Conservation (phyloP, 2,329 filamentous ascomycete species). For the Colletotrichum sp. region DNA sequence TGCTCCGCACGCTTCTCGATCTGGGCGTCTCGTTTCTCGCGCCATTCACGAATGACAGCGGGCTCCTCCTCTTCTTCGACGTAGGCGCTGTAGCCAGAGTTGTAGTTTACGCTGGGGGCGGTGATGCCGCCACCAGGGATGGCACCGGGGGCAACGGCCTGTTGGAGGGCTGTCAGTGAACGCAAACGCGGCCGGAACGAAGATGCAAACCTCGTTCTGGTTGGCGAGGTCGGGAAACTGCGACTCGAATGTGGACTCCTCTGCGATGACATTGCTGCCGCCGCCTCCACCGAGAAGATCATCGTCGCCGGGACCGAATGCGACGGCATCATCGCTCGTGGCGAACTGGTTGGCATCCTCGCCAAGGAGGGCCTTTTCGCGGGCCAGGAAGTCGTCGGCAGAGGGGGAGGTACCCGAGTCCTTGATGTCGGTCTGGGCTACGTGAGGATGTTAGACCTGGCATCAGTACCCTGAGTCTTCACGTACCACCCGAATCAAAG, state of each 20-base stretch:
- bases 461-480: background rate
- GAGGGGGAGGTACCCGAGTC: slow-evolving; percentile 63
- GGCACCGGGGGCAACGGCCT: slow-evolving; percentile 77
- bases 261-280: slow-evolving; percentile 36
- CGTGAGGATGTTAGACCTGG: slow-evolving; percentile 25
- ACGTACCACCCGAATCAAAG: slow-evolving; percentile 68
- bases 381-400: slow-evolving; percentile 84
- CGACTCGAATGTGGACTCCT: slow-evolving; percentile 72
- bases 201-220: slow-evolving; percentile 66
- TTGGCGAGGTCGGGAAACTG: slow-evolving; percentile 83
- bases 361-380: slow-evolving; percentile 88
- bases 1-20: slow-evolving; percentile 85
- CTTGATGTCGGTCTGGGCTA: slow-evolving; percentile 72
- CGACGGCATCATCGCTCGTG: slow-evolving; percentile 72
- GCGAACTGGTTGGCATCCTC: slow-evolving; percentile 93
- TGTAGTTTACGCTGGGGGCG: slow-evolving; percentile 68
- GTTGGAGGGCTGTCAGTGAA: slow-evolving; percentile 15
- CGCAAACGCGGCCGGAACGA: background rate
- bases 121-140: slow-evolving; percentile 83
- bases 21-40: slow-evolving; percentile 83
- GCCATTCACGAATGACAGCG: slow-evolving; percentile 90
- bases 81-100: slow-evolving; percentile 64
- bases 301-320: slow-evolving; percentile 69
- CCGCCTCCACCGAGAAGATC: slow-evolving; percentile 76
- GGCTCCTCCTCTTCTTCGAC: slow-evolving; percentile 76